Evolutionary conservation across 768 basidiomycete species (phyloP).

Genomic region (Agrocybe chaxingu): DNA sequence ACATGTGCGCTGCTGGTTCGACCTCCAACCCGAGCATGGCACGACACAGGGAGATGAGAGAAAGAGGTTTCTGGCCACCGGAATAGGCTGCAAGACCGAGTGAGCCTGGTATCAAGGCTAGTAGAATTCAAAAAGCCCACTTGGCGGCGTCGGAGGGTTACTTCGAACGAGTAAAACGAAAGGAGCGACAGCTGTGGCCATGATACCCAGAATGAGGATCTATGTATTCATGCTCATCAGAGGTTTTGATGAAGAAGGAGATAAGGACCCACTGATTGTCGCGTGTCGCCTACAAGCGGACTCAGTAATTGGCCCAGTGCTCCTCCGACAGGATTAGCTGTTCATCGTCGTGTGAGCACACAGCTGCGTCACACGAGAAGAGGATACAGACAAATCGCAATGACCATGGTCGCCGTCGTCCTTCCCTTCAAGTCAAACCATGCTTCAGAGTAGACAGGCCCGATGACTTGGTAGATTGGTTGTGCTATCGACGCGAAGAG

Average conservation of each 20-base stretch:
- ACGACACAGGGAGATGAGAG: constrained; percentile 49
- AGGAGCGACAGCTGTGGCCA: constrained; percentile 61
- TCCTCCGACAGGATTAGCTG: constrained; percentile 72
- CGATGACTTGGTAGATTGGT: constrained; percentile 73
- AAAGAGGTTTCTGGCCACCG: constrained; percentile 55
- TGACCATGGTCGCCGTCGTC: constrained; percentile 70
- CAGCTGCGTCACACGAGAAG: not conserved
- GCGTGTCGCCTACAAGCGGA: constrained; percentile 51
- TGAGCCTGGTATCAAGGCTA: not conserved
- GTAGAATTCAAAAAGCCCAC: constrained; percentile 33
- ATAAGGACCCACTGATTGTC: constrained; percentile 51
- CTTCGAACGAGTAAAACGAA: constrained; percentile 54
- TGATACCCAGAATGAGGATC: constrained; percentile 71
- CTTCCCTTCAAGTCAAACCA: constrained; percentile 80
- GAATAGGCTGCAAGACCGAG: constrained; percentile 44
- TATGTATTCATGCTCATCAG: constrained; percentile 20
- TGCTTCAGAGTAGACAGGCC: constrained; percentile 76
- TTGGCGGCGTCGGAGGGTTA: constrained; percentile 75
- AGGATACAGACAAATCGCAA: constrained; percentile 40
- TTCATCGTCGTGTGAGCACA: constrained; percentile 1
- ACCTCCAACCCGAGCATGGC: constrained; percentile 47
- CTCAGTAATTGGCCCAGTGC: constrained; percentile 74
- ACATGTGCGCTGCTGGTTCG: constrained; percentile 52
- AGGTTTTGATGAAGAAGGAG: not conserved
- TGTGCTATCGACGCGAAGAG: constrained; percentile 62